Percentiles rank a stretch among this genome's conserved stretches.
These are phyloP conservation scores for Dictyostelium capitatum DNA, from an alignment of 78 protist genomes.

Conservation along the genomic window DNA sequence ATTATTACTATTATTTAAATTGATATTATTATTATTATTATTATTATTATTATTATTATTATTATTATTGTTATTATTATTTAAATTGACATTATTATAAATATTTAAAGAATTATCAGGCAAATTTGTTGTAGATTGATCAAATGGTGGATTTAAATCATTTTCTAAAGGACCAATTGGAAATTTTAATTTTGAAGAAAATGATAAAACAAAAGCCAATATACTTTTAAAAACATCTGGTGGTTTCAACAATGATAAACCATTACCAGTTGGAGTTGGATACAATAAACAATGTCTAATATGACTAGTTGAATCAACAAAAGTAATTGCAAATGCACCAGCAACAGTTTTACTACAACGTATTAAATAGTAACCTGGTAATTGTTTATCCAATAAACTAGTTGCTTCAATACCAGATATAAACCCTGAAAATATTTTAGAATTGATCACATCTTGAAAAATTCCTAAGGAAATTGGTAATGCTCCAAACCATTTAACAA, in stretches of 20 bases:
- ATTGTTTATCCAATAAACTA: constrained; percentile 1
- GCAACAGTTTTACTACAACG: constrained; percentile 79
- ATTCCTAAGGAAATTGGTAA: background rate
- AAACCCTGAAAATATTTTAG: constrained; percentile 77
- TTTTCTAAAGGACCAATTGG: constrained; percentile 68
- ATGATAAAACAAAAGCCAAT: constrained; percentile 29
- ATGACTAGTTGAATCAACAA: constrained; percentile 47
- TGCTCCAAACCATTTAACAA: constrained; percentile 81
- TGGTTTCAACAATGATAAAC: constrained; percentile 77
- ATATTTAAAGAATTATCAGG: background rate
- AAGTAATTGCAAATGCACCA: constrained; percentile 87
- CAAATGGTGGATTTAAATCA: constrained; percentile 29
- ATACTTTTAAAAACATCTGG: constrained; percentile 68
- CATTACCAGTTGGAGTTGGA: constrained; percentile 17
- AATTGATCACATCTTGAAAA: constrained; percentile 21
- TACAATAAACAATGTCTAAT: constrained; percentile 78
- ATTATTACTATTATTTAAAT: background rate
- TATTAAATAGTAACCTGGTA: constrained; percentile 66
- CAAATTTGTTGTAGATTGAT: too few species aligned
- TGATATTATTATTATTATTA: constrained; percentile 13
- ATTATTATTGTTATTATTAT: constrained; percentile 30
- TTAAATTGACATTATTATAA: background rate
- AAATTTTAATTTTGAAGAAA: constrained; percentile 47
- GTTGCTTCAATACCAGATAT: constrained; percentile 83
- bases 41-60: background rate